Percentiles rank a stretch among this genome's conserved stretches.
Evolutionary conservation across 2,329 filamentous ascomycete species (phyloP).

Genomic region (Nigrospora osmanthi): DNA sequence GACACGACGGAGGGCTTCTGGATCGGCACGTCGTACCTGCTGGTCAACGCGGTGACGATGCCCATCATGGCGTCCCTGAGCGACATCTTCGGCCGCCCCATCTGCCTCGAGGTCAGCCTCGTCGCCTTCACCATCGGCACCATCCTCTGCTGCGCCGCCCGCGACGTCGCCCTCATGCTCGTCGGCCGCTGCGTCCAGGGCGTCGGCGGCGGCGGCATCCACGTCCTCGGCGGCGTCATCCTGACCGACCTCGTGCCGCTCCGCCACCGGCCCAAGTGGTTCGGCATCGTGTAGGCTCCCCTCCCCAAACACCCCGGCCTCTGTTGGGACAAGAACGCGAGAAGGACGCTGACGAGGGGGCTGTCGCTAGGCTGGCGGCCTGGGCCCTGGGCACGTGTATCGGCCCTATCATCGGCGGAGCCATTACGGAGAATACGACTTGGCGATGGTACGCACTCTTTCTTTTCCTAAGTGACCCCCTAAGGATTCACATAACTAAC

Average conservation of each 20-base stretch:
- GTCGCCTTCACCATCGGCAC: slow-evolving; percentile 34
- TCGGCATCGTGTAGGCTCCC: slow-evolving; percentile 24
- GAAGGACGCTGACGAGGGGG: no score
- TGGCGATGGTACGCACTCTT: slow-evolving; percentile 20
- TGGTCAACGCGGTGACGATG: slow-evolving; percentile 20
- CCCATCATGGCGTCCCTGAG: slow-evolving; percentile 21
- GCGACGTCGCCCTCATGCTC: slow-evolving; percentile 23
- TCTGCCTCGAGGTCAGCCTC: slow-evolving; percentile 23
- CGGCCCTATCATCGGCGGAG: slow-evolving; percentile 30
- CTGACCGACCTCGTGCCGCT: slow-evolving; percentile 34
- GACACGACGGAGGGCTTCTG: slow-evolving; percentile 17
- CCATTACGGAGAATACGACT: slow-evolving; percentile 23
- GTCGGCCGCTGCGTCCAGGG: slow-evolving; percentile 30
- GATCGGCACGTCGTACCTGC: slow-evolving; percentile 20
- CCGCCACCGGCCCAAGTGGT: slow-evolving; percentile 31
- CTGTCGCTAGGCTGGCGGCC: slow-evolving; percentile 17
- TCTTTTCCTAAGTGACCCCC: slow-evolving; percentile 17
- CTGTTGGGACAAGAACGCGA: not conserved
- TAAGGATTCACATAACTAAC: no score
- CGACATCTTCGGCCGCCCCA: slow-evolving; percentile 26
- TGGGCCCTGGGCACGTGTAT: slow-evolving; percentile 32
- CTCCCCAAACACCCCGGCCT: not conserved
- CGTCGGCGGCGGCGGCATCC: slow-evolving; percentile 31
- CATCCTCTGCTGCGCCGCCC: slow-evolving; percentile 26
- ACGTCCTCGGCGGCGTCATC: slow-evolving; percentile 30